These are phyloP conservation scores for Wickerhamomyces pijperi DNA, from an alignment of 805 yeast species.

Conservation along the genomic window DNA sequence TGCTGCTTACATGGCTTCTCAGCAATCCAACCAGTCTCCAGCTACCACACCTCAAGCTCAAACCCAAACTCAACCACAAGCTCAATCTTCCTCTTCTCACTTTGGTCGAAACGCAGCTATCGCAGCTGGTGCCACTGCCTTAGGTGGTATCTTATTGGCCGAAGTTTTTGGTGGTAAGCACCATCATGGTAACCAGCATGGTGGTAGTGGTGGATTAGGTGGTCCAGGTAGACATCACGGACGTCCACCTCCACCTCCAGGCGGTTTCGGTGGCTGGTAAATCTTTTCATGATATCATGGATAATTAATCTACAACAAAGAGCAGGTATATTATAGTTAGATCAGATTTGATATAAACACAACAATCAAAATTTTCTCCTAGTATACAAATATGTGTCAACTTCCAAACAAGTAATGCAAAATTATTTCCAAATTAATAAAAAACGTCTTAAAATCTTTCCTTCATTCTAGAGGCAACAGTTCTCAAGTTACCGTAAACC, in stretches of 20 bases:
- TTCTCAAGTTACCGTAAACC: conserved; percentile 93
- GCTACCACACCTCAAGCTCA: background rate
- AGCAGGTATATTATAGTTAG: no score
- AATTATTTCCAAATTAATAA: no score
- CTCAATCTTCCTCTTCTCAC: conserved; percentile 13
- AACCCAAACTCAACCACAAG: conserved; percentile 4
- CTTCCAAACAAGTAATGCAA: no score
- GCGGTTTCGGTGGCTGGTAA: conserved; percentile 4
- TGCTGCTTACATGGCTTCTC: background rate
- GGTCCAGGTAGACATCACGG: conserved; percentile 5
- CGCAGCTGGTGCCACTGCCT: conserved; percentile 36
- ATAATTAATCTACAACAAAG: no score
- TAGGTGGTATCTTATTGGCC: conserved; percentile 40
- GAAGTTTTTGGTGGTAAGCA: conserved; percentile 19
- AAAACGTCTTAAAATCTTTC: conserved; percentile 86
- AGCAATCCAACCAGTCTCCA: no score
- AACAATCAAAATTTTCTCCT: no score
- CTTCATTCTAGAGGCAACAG: conserved; percentile 93
- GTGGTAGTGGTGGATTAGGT: conserved; percentile 3
- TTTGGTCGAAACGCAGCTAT: conserved; percentile 10
- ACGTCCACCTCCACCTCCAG: conserved; percentile 1
- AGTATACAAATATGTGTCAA: no score
- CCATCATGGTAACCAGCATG: background rate
- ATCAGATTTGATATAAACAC: no score
- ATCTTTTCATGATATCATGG: no score